A percentile compares a stretch with the other conserved stretches of the same genome.
phyloP scores from a whole-genome alignment of 495 filamentous ascomycete species.

The Annulohypoxylon bovei region DNA sequence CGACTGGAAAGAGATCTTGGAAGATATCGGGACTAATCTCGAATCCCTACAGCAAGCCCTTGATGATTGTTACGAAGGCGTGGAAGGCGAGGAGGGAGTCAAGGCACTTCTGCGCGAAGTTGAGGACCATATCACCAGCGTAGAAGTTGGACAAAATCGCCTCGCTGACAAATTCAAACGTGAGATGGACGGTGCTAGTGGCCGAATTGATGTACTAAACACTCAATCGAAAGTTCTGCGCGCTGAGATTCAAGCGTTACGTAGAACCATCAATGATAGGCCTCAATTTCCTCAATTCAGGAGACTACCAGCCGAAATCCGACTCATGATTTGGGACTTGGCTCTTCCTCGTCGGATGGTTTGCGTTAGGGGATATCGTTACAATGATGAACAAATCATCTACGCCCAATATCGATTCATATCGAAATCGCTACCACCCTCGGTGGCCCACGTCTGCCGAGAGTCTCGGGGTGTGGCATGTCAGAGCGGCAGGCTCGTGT shows the following conservation, averaged over 20 bases:
- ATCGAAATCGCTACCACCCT: not conserved
- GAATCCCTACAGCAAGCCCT: not conserved
- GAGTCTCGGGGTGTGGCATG: constrained; percentile 22
- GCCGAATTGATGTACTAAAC: not conserved
- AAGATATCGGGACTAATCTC: not conserved
- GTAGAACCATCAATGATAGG: not conserved
- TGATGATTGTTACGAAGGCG: not conserved
- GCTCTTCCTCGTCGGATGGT: constrained; percentile 7
- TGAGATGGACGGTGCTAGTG: no score
- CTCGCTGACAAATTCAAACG: no score
- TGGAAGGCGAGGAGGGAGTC: not conserved
- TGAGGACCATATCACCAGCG: not conserved
- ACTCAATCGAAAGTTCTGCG: not conserved
- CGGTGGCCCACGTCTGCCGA: constrained; percentile 20
- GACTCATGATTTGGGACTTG: constrained; percentile 23
- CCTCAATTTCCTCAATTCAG: constrained; percentile 13
- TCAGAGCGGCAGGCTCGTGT: not conserved
- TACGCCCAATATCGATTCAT: not conserved
- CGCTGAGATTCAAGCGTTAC: not conserved
- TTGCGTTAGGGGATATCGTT: not conserved
- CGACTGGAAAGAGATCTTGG: constrained; percentile 2
- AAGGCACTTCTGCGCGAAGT: not conserved
- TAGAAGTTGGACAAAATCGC: not conserved
- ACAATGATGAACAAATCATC: not conserved
- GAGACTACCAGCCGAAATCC: constrained; percentile 18